Percentiles rank a stretch among this genome's conserved stretches.
These are phyloP conservation scores for Pleurotus ostreatus DNA, from an alignment of 768 basidiomycete genomes.

Conservation along the genomic window DNA sequence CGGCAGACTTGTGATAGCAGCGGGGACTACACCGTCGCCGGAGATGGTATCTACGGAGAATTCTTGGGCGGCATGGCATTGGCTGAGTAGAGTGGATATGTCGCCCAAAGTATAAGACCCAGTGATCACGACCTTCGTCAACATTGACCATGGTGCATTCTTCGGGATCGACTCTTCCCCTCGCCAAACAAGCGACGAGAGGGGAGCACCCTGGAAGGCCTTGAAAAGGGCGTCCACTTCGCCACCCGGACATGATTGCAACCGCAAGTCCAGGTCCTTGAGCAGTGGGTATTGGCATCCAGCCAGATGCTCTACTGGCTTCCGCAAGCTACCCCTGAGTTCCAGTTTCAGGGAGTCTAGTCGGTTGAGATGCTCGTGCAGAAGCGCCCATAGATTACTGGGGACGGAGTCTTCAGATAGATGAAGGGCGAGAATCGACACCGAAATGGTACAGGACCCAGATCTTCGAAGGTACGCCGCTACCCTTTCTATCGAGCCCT, in stretches of 20 bases:
- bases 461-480: neutral
- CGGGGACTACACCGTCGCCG: too few relatives aligned
- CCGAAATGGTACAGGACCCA: neutral
- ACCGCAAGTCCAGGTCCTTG: neutral
- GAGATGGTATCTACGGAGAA: neutral
- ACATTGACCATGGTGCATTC: neutral
- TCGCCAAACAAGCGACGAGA: conserved; percentile 2
- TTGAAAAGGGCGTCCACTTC: neutral
- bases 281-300: neutral
- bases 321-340: neutral
- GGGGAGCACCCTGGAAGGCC: neutral
- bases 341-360: neutral
- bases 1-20: neutral
- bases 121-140: neutral
- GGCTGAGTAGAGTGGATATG: neutral
- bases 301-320: neutral
- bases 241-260: neutral
- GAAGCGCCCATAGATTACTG: neutral
- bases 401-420: neutral
- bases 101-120: neutral
- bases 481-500: neutral
- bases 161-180: neutral
- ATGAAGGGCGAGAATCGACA: neutral
- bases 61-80: neutral
- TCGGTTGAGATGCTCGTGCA: neutral